phyloP scores from a whole-genome alignment of 176 grass and related monocot genomes.

The Phragmites australis region DNA sequence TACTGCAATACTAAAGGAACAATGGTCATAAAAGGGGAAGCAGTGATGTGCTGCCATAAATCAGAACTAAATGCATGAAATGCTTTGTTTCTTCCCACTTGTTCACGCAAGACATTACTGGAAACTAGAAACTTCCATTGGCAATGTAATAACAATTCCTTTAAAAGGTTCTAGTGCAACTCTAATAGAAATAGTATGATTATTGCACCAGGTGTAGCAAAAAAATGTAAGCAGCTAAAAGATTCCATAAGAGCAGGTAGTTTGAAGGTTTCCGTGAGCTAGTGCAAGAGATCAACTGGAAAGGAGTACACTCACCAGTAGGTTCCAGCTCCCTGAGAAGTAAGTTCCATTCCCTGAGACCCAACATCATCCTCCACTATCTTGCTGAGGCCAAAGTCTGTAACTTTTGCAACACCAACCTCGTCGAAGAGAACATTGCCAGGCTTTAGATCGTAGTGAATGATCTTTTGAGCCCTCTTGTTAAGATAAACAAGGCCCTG shows the following conservation, averaged over 20 bases:
- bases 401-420: constrained; percentile 91
- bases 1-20: constrained; percentile 11
- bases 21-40: constrained; percentile 4
- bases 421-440: constrained; percentile 99
- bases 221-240: constrained; percentile 33
- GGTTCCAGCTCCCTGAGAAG: constrained; percentile 98
- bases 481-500: constrained; percentile 97
- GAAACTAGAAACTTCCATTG: neutral
- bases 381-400: constrained; percentile 99
- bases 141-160: neutral
- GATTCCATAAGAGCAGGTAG: constrained; percentile 20
- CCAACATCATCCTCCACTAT: constrained; percentile 99
- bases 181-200: neutral
- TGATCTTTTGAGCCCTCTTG: constrained; percentile 93
- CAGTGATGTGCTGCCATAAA: neutral
- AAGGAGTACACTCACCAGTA: constrained; percentile 73
- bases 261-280: neutral
- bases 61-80: neutral
- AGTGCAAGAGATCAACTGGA: constrained; percentile 31
- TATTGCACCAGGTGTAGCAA: constrained; percentile 26
- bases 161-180: constrained; percentile 13
- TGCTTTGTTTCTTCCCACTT: neutral
- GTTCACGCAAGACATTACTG: neutral
- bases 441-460: constrained; percentile 98
- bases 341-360: constrained; percentile 98